Base-by-base conservation (phyloP, 345 rosid species). In the Populus alba region DNA sequence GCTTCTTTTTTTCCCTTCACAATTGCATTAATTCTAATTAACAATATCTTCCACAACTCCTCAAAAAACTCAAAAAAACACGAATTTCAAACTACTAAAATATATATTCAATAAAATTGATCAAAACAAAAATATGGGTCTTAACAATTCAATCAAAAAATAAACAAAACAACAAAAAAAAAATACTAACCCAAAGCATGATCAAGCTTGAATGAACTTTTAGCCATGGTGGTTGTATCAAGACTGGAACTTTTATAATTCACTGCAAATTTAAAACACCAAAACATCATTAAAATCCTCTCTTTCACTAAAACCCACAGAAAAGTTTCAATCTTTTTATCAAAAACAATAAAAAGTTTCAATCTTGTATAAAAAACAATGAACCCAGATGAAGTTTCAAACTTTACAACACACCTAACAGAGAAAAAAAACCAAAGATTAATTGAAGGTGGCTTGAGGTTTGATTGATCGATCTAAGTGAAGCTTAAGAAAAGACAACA, bases 131-230 rank as follows among this genome's bases (percentile, higher is more conserved):
- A 23, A 37, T 6, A 49, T 35, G 37, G 67, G 37, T 15, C 38
- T 71, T 38, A 61, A 23, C 22, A 61, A 68, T 9, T 16, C 31
- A 68, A 25, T 33, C 53, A 20, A 71, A 70, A 27, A 55, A 77
- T 3, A 39, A 38, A 0, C 59, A 49, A 59, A 41, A 38, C 37
- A 10, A 11, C 3, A 11, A 7, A 66, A 51, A 69, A 41, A 23
- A 45, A 61, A 63, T 43, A 81, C 90, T n/a, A 76, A 92, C 97
- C 94, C 79, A 91, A 73, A 25, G 94, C 89, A 73, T 91, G 91
- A 51, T 89, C 89, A 67, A 85, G 86, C 89, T 89, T 89, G 92
- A 91, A 89, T 27, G 90, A 82, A 73, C 86, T 85, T 76, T 87
- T 91, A 71, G 91, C 90, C 97, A 92, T 92, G 84, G 75, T 70